Base-by-base conservation (phyloP, 202 grass and related monocot species). In the Eragrostis tef region DNA sequence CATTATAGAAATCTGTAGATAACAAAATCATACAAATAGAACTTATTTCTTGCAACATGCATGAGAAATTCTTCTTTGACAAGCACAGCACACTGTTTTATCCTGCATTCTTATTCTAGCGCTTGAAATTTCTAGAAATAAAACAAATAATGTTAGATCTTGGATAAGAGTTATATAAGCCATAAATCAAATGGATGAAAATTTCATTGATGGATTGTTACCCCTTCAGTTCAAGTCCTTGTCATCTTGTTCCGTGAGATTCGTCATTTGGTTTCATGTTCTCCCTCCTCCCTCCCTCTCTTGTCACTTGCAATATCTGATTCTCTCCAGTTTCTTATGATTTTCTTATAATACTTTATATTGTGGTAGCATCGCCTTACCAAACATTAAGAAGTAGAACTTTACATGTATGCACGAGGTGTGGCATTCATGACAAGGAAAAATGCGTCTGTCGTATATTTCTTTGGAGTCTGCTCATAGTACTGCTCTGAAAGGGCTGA, bases 21-120 rank as follows among this genome's bases (percentile, higher is more conserved):
- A 62, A 61, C 26, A 17, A 20, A 48, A 50, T 65, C 6, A n/a
- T 64, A 19, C 1, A 77, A 70, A 6, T 65, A 12, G 10, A 78
- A 42, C 11, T 66, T 84, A 39, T 78, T 78, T 85, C 27, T 49
- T 70, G 0, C 9, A 6, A 70, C 36, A 49, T 63, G 44, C 66
- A 22, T 3, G 16, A 41, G 12, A 53, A 22, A 21, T 66, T 17
- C 1, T 9, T 22, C 46, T n/a, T 79, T 79, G 52, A 22, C 8
- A 65, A 78, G 11, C 17, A 34, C 26, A 34, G 0, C 7, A 2
- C 27, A 64, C 58, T 34, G 9, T 34, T 1, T 27, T 61, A 27
- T 27, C 17, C 11, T 39, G 34, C 34, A 39, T 39, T 39, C 34
- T 39, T 39, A 39, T 39, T 39, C 34, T n/a, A n/a, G n/a, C n/a